Evolutionary conservation across 768 basidiomycete species (phyloP).

Genomic region (Suillus bovinus): DNA sequence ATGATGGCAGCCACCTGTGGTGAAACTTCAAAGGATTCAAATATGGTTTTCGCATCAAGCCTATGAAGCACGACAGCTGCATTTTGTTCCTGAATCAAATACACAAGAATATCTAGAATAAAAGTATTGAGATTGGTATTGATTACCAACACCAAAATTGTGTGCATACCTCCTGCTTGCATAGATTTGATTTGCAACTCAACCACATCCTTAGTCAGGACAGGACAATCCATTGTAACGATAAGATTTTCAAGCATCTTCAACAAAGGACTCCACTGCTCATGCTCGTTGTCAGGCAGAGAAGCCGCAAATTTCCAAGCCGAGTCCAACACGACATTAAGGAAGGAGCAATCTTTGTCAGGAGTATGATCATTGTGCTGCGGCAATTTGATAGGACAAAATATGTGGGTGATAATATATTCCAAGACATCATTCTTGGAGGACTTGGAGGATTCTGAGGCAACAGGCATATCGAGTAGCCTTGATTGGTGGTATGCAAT

Average conservation of each 20-base stretch:
- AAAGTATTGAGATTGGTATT: neutral
- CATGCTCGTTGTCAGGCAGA: constrained; percentile 11
- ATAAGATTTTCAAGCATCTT: constrained; percentile 22
- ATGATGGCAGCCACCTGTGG: constrained; percentile 14
- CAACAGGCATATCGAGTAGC: neutral
- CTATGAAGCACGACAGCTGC: constrained; percentile 20
- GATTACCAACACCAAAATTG: too few species aligned
- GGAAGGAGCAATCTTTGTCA: constrained; percentile 25
- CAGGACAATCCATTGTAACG: neutral
- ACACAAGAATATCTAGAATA: constrained; percentile 18
- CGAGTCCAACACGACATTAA: constrained; percentile 18
- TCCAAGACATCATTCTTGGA: neutral
- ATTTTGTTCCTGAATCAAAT: constrained; percentile 25
- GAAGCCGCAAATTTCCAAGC: constrained; percentile 19
- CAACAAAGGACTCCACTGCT: constrained; percentile 26
- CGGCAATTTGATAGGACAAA: constrained; percentile 14
- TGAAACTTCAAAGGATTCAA: constrained; percentile 29
- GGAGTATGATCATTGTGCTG: constrained; percentile 27
- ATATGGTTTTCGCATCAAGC: constrained; percentile 7
- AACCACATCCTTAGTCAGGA: constrained; percentile 6
- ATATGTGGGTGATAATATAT: constrained; percentile 12
- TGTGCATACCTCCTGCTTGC: constrained; percentile 22
- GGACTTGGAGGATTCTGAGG: neutral
- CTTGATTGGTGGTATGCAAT: neutral
- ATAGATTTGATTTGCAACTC: constrained; percentile 21